Evolutionary conservation across 83 land plant species (phyloP).

Genomic region (Thuja plicata): DNA sequence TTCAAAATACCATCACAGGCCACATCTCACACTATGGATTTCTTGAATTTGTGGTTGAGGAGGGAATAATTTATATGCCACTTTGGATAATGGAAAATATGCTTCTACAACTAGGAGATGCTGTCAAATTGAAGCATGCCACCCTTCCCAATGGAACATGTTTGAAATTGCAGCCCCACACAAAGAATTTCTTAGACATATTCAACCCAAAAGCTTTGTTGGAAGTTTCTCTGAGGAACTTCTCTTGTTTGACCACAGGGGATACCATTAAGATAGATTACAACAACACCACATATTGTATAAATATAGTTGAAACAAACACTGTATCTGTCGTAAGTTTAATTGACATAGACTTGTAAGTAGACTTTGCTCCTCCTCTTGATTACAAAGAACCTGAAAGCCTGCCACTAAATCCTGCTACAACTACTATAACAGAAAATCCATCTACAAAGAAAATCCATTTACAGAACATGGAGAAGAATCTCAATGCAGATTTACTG

Average conservation of each 20-base stretch:
- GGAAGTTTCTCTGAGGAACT: constrained; percentile 52
- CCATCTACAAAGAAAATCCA: too few species aligned
- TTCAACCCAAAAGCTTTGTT: constrained; percentile 37
- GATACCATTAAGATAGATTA: constrained; percentile 58
- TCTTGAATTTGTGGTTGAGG: constrained; percentile 69
- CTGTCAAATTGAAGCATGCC: constrained; percentile 20
- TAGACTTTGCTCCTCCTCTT: constrained; percentile 72
- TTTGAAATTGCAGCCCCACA: constrained; percentile 23
- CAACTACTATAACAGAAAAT: too few species aligned
- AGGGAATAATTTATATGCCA: constrained; percentile 57
- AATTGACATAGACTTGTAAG: constrained; percentile 72
- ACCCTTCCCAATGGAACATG: constrained; percentile 18
- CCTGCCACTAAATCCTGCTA: not conserved
- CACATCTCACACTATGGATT: constrained; percentile 66
- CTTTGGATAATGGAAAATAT: constrained; percentile 45
- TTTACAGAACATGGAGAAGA: constrained; percentile 37
- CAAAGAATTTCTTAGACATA: constrained; percentile 21
- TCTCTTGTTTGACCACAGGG: constrained; percentile 67
- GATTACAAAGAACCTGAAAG: constrained; percentile 69
- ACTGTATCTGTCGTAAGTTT: constrained; percentile 50
- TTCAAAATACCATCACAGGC: constrained; percentile 31
- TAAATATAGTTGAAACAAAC: constrained; percentile 19
- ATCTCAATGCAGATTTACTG: too few species aligned
- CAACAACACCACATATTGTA: constrained; percentile 41
- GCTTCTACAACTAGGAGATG: constrained; percentile 19